Evolutionary conservation across 208 protist species (phyloP), one percentile per base, ranked within the genome.

Genomic region (Kentomonas sorsogonicus): DNA sequence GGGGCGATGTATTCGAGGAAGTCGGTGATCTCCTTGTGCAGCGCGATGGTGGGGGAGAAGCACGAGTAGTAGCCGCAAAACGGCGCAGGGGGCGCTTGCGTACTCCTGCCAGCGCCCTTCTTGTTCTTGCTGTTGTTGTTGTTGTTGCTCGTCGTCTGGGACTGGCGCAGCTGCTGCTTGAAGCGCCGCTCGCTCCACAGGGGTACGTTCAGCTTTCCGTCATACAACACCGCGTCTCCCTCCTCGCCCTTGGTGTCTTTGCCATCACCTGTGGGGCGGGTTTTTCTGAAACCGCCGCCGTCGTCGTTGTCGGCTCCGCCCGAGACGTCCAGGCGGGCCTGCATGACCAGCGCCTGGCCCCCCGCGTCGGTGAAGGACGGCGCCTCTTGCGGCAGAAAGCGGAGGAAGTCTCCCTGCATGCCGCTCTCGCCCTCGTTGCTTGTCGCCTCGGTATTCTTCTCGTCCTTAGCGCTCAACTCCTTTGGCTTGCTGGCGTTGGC

Each of bases 11-110:
- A 96, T 29, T 88, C 74, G 3, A 94, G 67, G 30, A 94, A 61
- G 55, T 94, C 90, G 20, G 72, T 81, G 10, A 92, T 60, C 58
- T 96, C 90, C 40, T 92, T 79, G 46, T 96, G 90, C 25, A 96
- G 67, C 7, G 77, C 76, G 33, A 96, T 75, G 51, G 82, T 34
- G 20, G 46, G 27, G n/a, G 3, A 33, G 7, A 31, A 30, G 13
- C 31, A 31, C 7, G 4, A 52, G n/a, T 52, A 31, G 16, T 52
- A 52, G 55, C 62, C 53, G 66, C 70, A 82, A 1, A 78, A 53
- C 10, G 70, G 69, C 33, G 71, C 60, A 10, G 60, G 31, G 9
- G 20, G 23, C 22, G 26, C 27, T 23, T n/a, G 5, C 16, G 26
- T 22, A 31, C 36, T 22, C 13, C 15, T 18, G 4, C 34, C 20